These are phyloP conservation scores for Shiraia bambusicola DNA, from an alignment of 2,329 filamentous ascomycete species.

Conservation along the genomic window DNA sequence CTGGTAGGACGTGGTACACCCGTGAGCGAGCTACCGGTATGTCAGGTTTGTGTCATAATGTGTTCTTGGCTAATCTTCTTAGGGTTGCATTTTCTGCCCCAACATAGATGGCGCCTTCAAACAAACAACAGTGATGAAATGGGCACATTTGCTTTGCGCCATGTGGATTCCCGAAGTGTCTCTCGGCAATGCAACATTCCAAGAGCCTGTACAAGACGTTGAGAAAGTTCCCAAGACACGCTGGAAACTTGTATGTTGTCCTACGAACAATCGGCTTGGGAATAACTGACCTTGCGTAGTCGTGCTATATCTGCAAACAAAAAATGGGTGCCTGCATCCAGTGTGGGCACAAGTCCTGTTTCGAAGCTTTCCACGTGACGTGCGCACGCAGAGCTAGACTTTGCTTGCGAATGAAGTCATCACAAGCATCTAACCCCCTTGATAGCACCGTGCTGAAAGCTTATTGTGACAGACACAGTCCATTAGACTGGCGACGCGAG, in stretches of 20 bases:
- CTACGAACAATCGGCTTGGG: background rate
- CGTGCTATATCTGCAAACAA: constrained; percentile 95
- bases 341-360: constrained; percentile 96
- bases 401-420: constrained; percentile 95
- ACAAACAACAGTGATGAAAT: constrained; percentile 93
- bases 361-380: constrained; percentile 95
- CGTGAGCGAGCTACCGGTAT: constrained; percentile 54
- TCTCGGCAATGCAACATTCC: constrained; percentile 92
- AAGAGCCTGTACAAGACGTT: constrained; percentile 97
- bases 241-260: constrained; percentile 69
- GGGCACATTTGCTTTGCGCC: constrained; percentile 93
- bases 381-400: constrained; percentile 86
- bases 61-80: constrained; percentile 19
- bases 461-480: constrained; percentile 94
- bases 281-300: constrained; percentile 41
- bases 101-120: constrained; percentile 98
- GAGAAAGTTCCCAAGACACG: constrained; percentile 94
- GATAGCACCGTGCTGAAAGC: constrained; percentile 86
- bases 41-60: constrained; percentile 7
- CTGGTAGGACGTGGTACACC: constrained; percentile 89
- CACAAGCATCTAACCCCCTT: constrained; percentile 73
- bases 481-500: constrained; percentile 82
- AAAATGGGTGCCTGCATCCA: constrained; percentile 98
- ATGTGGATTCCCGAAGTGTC: constrained; percentile 99
- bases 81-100: constrained; percentile 88